Evolutionary conservation across 2,329 filamentous ascomycete genomes (phyloP), one percentile per base, ranked within the genome.

Genomic region (Ceratocystis smalleyi): DNA sequence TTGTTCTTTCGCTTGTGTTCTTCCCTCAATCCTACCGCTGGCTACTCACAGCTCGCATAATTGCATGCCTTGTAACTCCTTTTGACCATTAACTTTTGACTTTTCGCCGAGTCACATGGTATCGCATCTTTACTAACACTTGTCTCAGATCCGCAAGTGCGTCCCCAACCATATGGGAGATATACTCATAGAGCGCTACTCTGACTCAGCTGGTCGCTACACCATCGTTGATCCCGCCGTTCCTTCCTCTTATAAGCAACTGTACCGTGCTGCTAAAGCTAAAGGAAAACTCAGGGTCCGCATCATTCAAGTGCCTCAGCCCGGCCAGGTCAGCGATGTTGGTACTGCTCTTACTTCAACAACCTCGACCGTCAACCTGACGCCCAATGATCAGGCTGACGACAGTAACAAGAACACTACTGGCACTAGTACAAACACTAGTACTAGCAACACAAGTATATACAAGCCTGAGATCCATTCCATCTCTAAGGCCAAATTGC

Each of bases 201-300:
- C 94, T 68, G 94, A 99, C 76, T 96, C 91, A 68, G 89, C 90
- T 68, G 87, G 81, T 57, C 79, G 84, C 68, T 97, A 88, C 75
- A 54, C 24, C 10, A 27, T 54, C 8, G 49, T 54, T 27, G 49
- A 54, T 24, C 49, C 19, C 30, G 24, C 19, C 6, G 17, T 27
- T 24, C 49, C 49, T 54, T 54, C 49, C 12, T 54, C 95, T 71
- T 99, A 96, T 81, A 97, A 96, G 79, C 94, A 96, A 73, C 86
- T 99, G 51, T 92, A 94, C 74, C 87, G 94, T 71, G 94, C 94
- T 69, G 94, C 94, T 68, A 99, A 96, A 79, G 94, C 94, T 45
- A 99, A 99, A 81, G 85, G 91, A 69, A 99, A 97, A 85, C 85
- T 99, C 70, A 91, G 94, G 75, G 83, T 99, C 66, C 89, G 85